These are phyloP conservation scores for Fusarium napiforme DNA, from an alignment of 2,329 filamentous ascomycete genomes.

Conservation along the genomic window DNA sequence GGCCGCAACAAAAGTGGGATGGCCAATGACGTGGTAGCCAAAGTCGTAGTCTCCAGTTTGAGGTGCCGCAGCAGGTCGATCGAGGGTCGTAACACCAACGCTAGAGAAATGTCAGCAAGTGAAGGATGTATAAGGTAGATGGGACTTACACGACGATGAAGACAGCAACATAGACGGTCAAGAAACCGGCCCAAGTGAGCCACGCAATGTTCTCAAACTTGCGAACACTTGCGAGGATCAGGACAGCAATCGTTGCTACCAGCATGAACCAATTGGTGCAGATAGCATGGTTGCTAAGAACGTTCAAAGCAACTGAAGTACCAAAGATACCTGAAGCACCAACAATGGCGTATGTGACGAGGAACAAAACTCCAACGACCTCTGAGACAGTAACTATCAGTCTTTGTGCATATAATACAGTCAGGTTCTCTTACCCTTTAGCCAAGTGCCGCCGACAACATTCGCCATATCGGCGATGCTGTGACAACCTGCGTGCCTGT, in stretches of 20 bases:
- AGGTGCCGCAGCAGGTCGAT: constrained; percentile 67
- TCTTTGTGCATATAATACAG: rapidly evolving
- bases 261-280: constrained; percentile 70
- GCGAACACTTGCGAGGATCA: constrained; percentile 60
- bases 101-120: not conserved
- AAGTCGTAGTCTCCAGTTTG: constrained; percentile 65
- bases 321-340: constrained; percentile 68
- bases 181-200: constrained; percentile 61
- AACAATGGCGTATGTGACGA: constrained; percentile 67
- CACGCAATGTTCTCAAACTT: constrained; percentile 60
- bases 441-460: constrained; percentile 62
- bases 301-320: constrained; percentile 68
- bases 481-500: constrained; percentile 53
- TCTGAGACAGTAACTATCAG: constrained; percentile 47
- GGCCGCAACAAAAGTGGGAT: constrained; percentile 64
- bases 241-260: constrained; percentile 62
- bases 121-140: too few species aligned
- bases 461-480: constrained; percentile 60
- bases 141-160: constrained; percentile 56
- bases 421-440: constrained; percentile 45
- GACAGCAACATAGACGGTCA: constrained; percentile 66
- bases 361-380: constrained; percentile 64
- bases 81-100: constrained; percentile 56
- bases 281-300: constrained; percentile 65
- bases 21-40: constrained; percentile 61